Conservation (phyloP, 352 stramenopile genomes). For the Phytophthora cajani region DNA sequence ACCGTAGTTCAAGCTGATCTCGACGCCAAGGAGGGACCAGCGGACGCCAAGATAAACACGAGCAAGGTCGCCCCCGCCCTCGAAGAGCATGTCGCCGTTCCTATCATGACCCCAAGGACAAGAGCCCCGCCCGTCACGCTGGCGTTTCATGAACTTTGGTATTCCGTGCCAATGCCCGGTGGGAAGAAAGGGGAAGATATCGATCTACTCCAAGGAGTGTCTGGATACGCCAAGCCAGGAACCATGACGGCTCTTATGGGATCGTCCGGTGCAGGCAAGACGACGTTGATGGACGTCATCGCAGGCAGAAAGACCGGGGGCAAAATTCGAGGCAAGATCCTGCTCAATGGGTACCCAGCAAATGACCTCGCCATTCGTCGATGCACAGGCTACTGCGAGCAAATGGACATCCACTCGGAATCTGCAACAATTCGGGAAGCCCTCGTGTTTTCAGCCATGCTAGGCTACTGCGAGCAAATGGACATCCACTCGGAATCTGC, state of each 20-base stretch:
- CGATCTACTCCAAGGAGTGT: constrained; percentile 85
- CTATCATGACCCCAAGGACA: constrained; percentile 21
- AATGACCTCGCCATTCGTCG: constrained; percentile 58
- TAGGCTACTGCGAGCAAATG: constrained; percentile 88
- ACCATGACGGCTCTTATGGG: constrained; percentile 82
- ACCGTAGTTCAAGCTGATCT: constrained; percentile 44
- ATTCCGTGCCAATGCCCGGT: constrained; percentile 58
- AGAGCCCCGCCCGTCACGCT: constrained; percentile 46
- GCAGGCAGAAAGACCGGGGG: constrained; percentile 91
- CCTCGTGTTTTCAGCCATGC: constrained; percentile 89
- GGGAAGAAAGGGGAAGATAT: constrained; percentile 53
- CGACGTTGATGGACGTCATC: constrained; percentile 95
- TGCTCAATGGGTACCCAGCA: constrained; percentile 57
- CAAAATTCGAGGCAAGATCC: constrained; percentile 71
- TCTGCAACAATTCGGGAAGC: constrained; percentile 91
- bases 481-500: constrained; percentile 90
- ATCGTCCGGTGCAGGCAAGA: constrained; percentile 88
- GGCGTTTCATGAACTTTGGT: constrained; percentile 63
- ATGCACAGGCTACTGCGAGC: constrained; percentile 69
- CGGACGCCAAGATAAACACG: constrained; percentile 5
- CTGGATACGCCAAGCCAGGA: constrained; percentile 62
- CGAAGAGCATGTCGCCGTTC: constrained; percentile 20
- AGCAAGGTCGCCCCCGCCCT: constrained; percentile 24
- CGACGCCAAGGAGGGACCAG: constrained; percentile 32
- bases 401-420: constrained; percentile 92